phyloP scores from a whole-genome alignment of 257 asterid species.

The Solanum gracilifrons region DNA sequence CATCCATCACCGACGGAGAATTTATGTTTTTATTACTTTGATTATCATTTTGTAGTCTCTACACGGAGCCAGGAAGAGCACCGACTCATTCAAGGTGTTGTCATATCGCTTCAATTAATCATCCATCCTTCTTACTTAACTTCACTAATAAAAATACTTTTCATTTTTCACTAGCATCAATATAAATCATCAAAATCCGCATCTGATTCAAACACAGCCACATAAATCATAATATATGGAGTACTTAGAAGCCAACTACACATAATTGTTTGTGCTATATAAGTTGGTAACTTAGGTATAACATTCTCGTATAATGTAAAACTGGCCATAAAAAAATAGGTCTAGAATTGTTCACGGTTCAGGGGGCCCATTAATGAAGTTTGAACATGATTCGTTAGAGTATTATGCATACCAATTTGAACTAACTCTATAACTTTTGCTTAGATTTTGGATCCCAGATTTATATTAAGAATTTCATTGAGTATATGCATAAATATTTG shows the following conservation, averaged over 20 bases:
- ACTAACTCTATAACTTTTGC: not conserved
- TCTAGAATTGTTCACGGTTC: not conserved
- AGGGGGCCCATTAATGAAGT: not conserved
- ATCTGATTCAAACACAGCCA: not conserved
- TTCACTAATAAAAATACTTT: not conserved
- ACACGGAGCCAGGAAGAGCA: not conserved
- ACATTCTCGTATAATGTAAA: not conserved
- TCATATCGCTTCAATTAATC: no score
- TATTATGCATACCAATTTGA: not conserved
- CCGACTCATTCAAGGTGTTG: not conserved
- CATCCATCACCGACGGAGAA: constrained; percentile 1
- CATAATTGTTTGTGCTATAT: not conserved
- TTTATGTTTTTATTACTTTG: not conserved
- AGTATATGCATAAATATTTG: not conserved
- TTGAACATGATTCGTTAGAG: not conserved
- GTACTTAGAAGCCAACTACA: not conserved
- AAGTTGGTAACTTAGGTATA: not conserved
- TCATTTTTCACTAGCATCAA: not conserved
- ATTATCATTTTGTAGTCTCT: not conserved
- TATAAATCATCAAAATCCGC: not conserved
- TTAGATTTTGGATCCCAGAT: not conserved
- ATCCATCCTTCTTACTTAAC: not conserved
- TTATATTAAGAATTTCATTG: not conserved
- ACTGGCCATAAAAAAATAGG: not conserved
- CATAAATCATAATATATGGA: not conserved